Conservation (phyloP, 2,329 filamentous ascomycete genomes). For the Paramyrothecium sp. region DNA sequence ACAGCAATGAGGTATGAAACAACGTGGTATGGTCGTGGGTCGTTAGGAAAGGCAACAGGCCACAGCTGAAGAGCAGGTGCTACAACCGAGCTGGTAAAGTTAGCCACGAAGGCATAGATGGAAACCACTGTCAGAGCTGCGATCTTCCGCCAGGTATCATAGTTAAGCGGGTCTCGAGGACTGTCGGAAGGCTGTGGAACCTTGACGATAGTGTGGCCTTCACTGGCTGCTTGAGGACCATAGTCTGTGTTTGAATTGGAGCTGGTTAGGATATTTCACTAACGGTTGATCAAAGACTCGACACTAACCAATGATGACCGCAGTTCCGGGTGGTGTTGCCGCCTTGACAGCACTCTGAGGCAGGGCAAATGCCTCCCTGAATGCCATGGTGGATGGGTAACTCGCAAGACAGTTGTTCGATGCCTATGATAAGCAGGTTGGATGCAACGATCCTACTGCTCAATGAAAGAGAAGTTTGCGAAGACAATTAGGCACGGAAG, state of each 20-base stretch:
- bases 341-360: no score
- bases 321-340: no score
- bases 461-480: no score
- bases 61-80: constrained; percentile 30
- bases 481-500: no score
- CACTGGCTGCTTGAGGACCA: not conserved
- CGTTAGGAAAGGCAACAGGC: constrained; percentile 23
- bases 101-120: constrained; percentile 30
- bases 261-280: not conserved
- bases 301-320: no score
- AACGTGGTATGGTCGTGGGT: constrained; percentile 19
- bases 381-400: no score
- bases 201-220: not conserved
- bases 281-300: no score
- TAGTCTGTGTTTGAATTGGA: not conserved
- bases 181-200: not conserved
- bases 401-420: no score
- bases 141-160: constrained; percentile 27
- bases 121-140: constrained; percentile 22
- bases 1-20: constrained; percentile 30
- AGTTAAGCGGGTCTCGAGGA: constrained; percentile 35
- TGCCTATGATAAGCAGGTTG: no score
- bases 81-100: constrained; percentile 28
- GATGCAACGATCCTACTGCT: no score
- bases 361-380: no score